Percentiles rank a stretch among this genome's conserved stretches.
Conservation (phyloP, 371 early-diverging fungal genomes). For the Haplosporangium sp. region DNA sequence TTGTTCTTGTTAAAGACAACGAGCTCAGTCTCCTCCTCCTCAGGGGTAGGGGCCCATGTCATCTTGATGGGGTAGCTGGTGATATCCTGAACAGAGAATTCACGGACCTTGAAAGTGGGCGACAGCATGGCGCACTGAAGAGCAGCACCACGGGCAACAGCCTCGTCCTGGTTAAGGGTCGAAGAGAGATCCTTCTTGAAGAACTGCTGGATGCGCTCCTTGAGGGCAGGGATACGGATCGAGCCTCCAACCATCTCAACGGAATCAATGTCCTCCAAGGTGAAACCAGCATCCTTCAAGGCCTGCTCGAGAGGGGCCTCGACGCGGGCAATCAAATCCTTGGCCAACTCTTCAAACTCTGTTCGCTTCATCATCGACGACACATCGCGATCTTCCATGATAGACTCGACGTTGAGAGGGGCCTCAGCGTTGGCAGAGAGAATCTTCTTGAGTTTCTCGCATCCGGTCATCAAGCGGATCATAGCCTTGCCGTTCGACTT, state of each 20-base stretch:
- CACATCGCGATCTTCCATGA: constrained; percentile 94
- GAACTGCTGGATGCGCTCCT: constrained; percentile 85
- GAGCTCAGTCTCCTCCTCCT: constrained; percentile 79
- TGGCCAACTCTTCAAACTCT: constrained; percentile 88
- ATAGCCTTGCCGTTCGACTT: constrained; percentile 87
- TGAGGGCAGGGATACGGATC: constrained; percentile 94
- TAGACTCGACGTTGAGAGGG: constrained; percentile 90
- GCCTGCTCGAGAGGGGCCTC: constrained; percentile 80
- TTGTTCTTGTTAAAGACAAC: constrained; percentile 58
- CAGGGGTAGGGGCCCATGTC: constrained; percentile 77
- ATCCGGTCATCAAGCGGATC: constrained; percentile 89
- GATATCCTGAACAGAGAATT: constrained; percentile 92
- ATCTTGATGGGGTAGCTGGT: constrained; percentile 81
- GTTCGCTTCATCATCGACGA: constrained; percentile 81
- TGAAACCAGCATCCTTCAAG: constrained; percentile 81
- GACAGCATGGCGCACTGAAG: constrained; percentile 97
- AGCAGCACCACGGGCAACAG: constrained; percentile 95
- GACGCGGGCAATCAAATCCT: constrained; percentile 80
- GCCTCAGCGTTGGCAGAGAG: constrained; percentile 93
- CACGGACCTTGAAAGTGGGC: constrained; percentile 98
- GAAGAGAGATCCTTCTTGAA: constrained; percentile 89
- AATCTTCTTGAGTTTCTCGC: constrained; percentile 96
- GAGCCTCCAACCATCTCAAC: constrained; percentile 95
- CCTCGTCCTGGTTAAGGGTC: constrained; percentile 98
- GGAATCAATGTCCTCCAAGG: constrained; percentile 86